Evolutionary conservation across 306 rosid species (phyloP).

Genomic region (Citrullus colocynthis): DNA sequence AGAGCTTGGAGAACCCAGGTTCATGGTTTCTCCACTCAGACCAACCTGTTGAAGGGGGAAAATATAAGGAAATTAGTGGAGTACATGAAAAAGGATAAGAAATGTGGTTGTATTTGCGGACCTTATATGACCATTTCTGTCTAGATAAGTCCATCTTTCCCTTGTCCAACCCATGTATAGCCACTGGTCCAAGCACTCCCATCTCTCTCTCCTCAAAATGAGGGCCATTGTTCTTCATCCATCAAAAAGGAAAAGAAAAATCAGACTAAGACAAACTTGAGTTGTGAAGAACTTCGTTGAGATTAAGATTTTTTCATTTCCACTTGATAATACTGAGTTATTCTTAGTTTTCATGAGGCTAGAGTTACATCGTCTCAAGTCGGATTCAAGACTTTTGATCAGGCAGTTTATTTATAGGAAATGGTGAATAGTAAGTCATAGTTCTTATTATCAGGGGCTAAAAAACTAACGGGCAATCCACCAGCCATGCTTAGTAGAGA

Average conservation of each 20-base stretch:
- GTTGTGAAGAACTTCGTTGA: not conserved
- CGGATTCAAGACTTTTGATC: not conserved
- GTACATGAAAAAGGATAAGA: not conserved
- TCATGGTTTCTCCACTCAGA: constrained; percentile 30
- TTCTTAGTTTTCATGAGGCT: not conserved
- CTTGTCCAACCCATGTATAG: constrained; percentile 44
- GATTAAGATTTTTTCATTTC: not conserved
- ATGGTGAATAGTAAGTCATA: not conserved
- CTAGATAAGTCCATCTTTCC: constrained; percentile 58
- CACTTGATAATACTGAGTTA: not conserved
- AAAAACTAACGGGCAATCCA: constrained; percentile 32
- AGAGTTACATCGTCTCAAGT: not conserved
- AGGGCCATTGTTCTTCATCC: constrained; percentile 59
- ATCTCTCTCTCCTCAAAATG: constrained; percentile 61
- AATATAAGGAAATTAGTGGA: not conserved
- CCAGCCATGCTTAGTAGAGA: constrained; percentile 34
- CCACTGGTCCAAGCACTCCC: constrained; percentile 75
- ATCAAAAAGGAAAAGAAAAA: not conserved
- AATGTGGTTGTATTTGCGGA: constrained; percentile 8
- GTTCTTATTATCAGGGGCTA: not conserved
- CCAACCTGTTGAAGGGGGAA: constrained; percentile 27
- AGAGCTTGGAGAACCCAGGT: constrained; percentile 34
- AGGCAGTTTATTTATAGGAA: not conserved
- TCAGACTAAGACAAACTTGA: not conserved
- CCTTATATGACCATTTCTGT: constrained; percentile 96